Evolutionary conservation across 108 stramenopile genomes (phyloP).

Genomic region (Conticribra guillardii): DNA sequence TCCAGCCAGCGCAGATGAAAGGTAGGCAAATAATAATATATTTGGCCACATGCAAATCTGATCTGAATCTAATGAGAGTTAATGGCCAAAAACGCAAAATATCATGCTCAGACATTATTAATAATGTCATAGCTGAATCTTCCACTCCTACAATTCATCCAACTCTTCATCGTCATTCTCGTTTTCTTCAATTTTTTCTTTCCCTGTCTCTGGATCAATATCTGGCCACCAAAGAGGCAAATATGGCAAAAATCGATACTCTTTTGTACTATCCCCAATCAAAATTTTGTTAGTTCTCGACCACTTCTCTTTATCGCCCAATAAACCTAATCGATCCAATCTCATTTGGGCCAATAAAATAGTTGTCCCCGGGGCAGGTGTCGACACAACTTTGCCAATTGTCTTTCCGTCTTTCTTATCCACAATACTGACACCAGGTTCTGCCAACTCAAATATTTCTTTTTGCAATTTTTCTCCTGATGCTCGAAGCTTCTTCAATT

Average conservation of each 20-base stretch:
- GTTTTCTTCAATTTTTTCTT: slow-evolving; percentile 55
- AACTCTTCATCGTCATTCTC: slow-evolving; percentile 3
- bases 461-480: slow-evolving; percentile 50
- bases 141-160: slow-evolving; percentile 5
- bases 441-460: slow-evolving; percentile 42
- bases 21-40: too few species aligned
- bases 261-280: slow-evolving; percentile 64
- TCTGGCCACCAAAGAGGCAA: slow-evolving; percentile 88
- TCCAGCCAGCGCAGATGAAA: too few species aligned
- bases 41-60: too few species aligned
- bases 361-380: slow-evolving; percentile 77
- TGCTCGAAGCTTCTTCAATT: slow-evolving; percentile 44
- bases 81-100: too few species aligned
- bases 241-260: slow-evolving; percentile 82
- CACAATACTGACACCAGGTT: slow-evolving; percentile 67
- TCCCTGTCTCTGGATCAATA: slow-evolving; percentile 76
- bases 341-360: slow-evolving; percentile 84
- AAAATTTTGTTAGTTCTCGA: slow-evolving; percentile 68
- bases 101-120: too few species aligned
- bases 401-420: slow-evolving; percentile 83
- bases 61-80: too few species aligned
- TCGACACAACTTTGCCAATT: slow-evolving; percentile 78
- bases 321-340: slow-evolving; percentile 73
- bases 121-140: too few species aligned
- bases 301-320: slow-evolving; percentile 54